A percentile compares a stretch with the other conserved stretches of the same genome.
These are phyloP conservation scores for Globisporangium paddicum DNA, from an alignment of 352 stramenopile species.

Conservation along the genomic window DNA sequence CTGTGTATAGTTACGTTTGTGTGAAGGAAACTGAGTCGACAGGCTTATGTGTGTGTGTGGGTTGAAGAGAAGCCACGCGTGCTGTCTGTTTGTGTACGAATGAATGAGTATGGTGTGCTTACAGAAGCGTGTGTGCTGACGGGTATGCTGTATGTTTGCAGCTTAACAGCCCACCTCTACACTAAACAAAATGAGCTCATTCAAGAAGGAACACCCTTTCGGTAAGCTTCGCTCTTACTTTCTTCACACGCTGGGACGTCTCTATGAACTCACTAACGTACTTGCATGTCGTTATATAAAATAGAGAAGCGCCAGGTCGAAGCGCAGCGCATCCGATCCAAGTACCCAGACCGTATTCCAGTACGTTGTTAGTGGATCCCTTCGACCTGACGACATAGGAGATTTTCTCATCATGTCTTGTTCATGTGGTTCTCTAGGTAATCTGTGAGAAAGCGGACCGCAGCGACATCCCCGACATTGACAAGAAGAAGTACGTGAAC, in stretches of 20 bases:
- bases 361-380: slow-evolving; percentile 24
- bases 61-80: not conserved
- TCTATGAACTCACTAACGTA: not conserved
- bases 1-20: not conserved
- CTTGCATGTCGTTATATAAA: slow-evolving; percentile 1
- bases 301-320: slow-evolving; percentile 97
- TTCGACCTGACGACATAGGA: not conserved
- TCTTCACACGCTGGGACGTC: not conserved
- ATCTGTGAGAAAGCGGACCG: slow-evolving; percentile 95
- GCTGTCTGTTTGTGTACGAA: not conserved
- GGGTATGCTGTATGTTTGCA: not conserved
- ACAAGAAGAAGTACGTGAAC: slow-evolving; percentile 98
- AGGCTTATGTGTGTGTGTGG: not conserved
- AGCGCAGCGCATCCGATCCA: slow-evolving; percentile 96
- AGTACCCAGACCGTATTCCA: slow-evolving; percentile 98
- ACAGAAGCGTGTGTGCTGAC: not conserved
- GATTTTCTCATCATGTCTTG: not conserved
- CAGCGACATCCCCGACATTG: slow-evolving; percentile 99
- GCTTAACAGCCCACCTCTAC: not conserved
- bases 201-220: slow-evolving; percentile 90
- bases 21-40: not conserved
- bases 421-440: slow-evolving; percentile 32
- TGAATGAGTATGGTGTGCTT: not conserved
- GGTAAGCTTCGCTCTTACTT: slow-evolving; percentile 25
- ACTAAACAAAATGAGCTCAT: slow-evolving; percentile 69